Percentiles rank a stretch among this genome's conserved stretches.
These are phyloP conservation scores for Podaxis sp. DNA, from an alignment of 768 basidiomycete genomes.

Conservation along the genomic window DNA sequence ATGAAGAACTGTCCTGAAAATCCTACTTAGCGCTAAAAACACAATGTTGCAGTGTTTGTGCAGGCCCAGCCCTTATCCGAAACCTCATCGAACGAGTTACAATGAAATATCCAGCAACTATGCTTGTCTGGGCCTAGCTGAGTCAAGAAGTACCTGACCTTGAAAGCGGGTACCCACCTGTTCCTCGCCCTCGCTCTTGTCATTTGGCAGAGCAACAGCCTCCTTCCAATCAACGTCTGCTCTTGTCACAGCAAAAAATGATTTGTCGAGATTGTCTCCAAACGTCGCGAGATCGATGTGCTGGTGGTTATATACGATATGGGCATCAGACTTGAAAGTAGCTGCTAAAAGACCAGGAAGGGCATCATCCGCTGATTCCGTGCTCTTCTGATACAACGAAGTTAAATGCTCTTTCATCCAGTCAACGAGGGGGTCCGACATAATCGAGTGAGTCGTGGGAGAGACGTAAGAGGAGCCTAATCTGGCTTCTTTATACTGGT, in stretches of 20 bases:
- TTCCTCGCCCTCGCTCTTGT: constrained; percentile 16
- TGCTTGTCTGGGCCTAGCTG: constrained; percentile 25
- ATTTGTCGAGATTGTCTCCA: constrained; percentile 23
- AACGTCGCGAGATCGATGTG: constrained; percentile 26
- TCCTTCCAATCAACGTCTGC: constrained; percentile 35
- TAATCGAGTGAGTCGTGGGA: background rate
- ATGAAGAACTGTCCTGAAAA: constrained; percentile 17
- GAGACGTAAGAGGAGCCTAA: background rate
- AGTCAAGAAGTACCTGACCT: background rate
- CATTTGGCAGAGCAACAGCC: constrained; percentile 19
- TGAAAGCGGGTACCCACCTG: constrained; percentile 3
- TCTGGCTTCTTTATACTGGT: background rate
- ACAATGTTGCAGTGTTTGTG: constrained; percentile 31
- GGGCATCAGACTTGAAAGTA: background rate
- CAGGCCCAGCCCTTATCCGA: constrained; percentile 38
- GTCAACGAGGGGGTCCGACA: constrained; percentile 3
- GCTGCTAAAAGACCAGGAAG: background rate
- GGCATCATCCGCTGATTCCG: background rate
- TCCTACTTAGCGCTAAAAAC: constrained; percentile 42
- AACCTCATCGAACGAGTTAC: constrained; percentile 40
- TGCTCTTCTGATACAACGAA: background rate
- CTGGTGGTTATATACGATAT: constrained; percentile 25
- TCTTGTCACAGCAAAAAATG: constrained; percentile 21
- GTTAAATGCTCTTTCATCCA: constrained; percentile 3
- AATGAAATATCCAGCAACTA: constrained; percentile 40